These are phyloP conservation scores for Phanerodontia chrysosporium DNA, from an alignment of 768 basidiomycete genomes.

Conservation along the genomic window DNA sequence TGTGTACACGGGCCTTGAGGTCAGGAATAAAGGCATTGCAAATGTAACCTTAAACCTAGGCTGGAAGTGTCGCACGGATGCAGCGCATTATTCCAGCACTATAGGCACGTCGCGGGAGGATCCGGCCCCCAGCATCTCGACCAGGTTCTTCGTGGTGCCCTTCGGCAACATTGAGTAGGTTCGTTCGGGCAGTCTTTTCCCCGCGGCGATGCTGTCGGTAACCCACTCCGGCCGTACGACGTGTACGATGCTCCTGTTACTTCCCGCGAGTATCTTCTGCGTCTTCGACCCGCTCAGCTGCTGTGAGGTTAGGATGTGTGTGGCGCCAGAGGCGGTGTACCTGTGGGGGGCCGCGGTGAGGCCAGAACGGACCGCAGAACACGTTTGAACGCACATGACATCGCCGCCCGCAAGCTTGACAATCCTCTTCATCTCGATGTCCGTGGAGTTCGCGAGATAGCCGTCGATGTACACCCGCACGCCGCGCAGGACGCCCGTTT, in stretches of 20 bases:
- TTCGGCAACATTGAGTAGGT: constrained; percentile 48
- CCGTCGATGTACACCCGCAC: constrained; percentile 69
- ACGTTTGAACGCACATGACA: constrained; percentile 43
- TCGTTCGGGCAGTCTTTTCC: constrained; percentile 58
- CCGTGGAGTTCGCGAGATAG: constrained; percentile 66
- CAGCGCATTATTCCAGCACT: not conserved
- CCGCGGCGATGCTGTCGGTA: constrained; percentile 57
- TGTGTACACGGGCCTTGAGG: not conserved
- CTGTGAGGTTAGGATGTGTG: constrained; percentile 76
- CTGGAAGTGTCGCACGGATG: not conserved
- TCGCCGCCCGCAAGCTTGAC: constrained; percentile 65
- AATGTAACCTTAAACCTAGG: not conserved
- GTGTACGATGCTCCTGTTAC: constrained; percentile 41
- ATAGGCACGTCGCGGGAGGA: constrained; percentile 6
- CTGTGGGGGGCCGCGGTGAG: constrained; percentile 29
- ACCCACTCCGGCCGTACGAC: constrained; percentile 79
- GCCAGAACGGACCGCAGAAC: constrained; percentile 5
- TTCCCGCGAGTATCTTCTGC: constrained; percentile 56
- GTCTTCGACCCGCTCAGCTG: constrained; percentile 69
- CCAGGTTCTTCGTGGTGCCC: constrained; percentile 32
- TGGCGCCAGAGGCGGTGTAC: constrained; percentile 54
- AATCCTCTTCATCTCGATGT: constrained; percentile 73
- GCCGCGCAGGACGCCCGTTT: constrained; percentile 26
- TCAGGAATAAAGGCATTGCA: not conserved
- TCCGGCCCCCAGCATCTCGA: constrained; percentile 31